Conservation (phyloP, 2,329 filamentous ascomycete genomes). For the Colletotrichum gloeosporioides region DNA sequence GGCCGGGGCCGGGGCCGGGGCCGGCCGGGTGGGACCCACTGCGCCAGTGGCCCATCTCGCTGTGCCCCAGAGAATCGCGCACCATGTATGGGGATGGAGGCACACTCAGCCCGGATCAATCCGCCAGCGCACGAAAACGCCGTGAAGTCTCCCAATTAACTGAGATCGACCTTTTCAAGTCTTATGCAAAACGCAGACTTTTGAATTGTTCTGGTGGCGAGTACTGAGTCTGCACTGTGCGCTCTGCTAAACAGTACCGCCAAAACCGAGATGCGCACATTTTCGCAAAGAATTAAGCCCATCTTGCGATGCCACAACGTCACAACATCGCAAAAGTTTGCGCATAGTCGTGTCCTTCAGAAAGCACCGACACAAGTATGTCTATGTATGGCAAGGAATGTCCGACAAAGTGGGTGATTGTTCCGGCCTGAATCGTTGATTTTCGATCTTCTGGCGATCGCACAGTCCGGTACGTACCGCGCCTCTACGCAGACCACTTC, state of each 20-base stretch:
- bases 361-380: not conserved
- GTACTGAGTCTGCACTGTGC: not conserved
- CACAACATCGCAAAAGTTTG: not conserved
- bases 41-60: not conserved
- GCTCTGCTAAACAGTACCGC: too few species aligned
- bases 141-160: not conserved
- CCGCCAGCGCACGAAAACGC: not conserved
- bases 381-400: not conserved
- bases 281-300: not conserved
- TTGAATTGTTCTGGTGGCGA: not conserved
- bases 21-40: not conserved
- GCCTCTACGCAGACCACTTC: not conserved
- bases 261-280: not conserved
- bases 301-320: not conserved
- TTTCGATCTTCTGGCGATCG: not conserved
- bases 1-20: not conserved
- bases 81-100: not conserved
- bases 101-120: not conserved
- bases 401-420: not conserved
- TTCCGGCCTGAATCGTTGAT: not conserved
- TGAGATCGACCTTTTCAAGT: not conserved
- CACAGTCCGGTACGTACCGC: not conserved
- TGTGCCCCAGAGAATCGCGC: not conserved
- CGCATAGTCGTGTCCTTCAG: not conserved
- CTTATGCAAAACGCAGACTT: not conserved